These are phyloP conservation scores for Dictyostelium intermedium DNA, from an alignment of 78 protist genomes.

Conservation along the genomic window DNA sequence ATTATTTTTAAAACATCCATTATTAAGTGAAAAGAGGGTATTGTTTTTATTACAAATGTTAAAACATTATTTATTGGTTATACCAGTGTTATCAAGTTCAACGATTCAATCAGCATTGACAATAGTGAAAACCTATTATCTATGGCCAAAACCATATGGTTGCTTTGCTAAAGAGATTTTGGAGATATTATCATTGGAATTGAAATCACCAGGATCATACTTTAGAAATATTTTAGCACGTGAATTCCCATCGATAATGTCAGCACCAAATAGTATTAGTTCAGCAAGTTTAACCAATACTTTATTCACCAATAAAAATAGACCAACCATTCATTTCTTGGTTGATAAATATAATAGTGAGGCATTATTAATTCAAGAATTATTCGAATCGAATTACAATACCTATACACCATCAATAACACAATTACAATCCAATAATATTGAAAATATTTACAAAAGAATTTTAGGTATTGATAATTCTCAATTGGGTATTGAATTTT, in stretches of 20 bases:
- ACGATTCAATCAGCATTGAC: not conserved
- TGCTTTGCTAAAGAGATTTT: slow-evolving; percentile 44
- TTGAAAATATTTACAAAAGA: slow-evolving; percentile 42
- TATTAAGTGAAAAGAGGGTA: slow-evolving; percentile 42
- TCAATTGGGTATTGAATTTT: slow-evolving; percentile 37
- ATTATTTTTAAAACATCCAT: slow-evolving; percentile 62
- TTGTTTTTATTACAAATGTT: slow-evolving; percentile 57
- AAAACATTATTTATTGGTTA: slow-evolving; percentile 42
- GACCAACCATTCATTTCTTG: slow-evolving; percentile 56
- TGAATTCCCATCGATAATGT: slow-evolving; percentile 38
- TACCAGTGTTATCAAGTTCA: slow-evolving; percentile 20
- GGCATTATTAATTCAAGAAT: slow-evolving; percentile 54
- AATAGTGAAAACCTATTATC: slow-evolving; percentile 32
- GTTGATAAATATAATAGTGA: slow-evolving; percentile 57
- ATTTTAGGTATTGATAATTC: slow-evolving; percentile 60
- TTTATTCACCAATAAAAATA: not conserved
- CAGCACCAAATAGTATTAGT: not conserved
- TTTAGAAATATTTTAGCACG: slow-evolving; percentile 1
- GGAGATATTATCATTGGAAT: slow-evolving; percentile 44
- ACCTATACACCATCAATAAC: slow-evolving; percentile 4
- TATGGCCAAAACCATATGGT: slow-evolving; percentile 69
- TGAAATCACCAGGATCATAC: slow-evolving; percentile 54
- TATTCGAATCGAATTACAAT: slow-evolving; percentile 26
- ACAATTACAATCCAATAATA: slow-evolving; percentile 61
- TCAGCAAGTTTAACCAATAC: not conserved